A percentile compares a stretch with the other conserved stretches of the same genome.
These are phyloP conservation scores for Stereum hirsutum DNA, from an alignment of 1,284 basidiomycete species.

Conservation along the genomic window DNA sequence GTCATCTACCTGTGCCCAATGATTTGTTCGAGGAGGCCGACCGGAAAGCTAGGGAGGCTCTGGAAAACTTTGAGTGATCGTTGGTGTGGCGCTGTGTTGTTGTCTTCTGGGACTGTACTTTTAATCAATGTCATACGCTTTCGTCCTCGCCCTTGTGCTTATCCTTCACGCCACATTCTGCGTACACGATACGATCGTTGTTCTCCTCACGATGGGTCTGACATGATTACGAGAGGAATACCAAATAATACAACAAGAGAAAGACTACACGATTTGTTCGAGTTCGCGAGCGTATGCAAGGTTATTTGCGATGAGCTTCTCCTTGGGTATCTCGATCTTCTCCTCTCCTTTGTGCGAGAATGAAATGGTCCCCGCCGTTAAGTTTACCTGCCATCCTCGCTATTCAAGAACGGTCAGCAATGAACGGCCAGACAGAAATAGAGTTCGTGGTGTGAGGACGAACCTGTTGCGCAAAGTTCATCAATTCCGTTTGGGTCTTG, in stretches of 20 bases:
- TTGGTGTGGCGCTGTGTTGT: no score
- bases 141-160: background rate
- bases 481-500: conserved; percentile 65
- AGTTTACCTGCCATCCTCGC: conserved; percentile 70
- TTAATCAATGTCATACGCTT: conserved; percentile 1
- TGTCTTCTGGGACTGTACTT: conserved; percentile 12
- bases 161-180: no score
- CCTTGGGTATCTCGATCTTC: conserved; percentile 72
- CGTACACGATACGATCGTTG: background rate
- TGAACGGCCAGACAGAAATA: conserved; percentile 2
- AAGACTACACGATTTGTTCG: conserved; percentile 75
- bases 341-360: conserved; percentile 71
- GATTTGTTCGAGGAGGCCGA: conserved; percentile 85
- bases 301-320: conserved; percentile 70
- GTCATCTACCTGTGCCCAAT: conserved; percentile 79
- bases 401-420: conserved; percentile 17
- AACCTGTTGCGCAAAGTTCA: conserved; percentile 72
- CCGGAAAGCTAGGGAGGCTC: conserved; percentile 78
- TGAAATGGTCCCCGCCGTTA: conserved; percentile 46
- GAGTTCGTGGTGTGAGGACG: background rate
- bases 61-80: conserved; percentile 83
- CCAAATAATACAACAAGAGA: background rate
- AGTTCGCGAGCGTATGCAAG: conserved; percentile 76
- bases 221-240: background rate
- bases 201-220: background rate